Evolutionary conservation across 345 rosid genomes (phyloP), one percentile per base, ranked within the genome.

Genomic region (Populus simonii): DNA sequence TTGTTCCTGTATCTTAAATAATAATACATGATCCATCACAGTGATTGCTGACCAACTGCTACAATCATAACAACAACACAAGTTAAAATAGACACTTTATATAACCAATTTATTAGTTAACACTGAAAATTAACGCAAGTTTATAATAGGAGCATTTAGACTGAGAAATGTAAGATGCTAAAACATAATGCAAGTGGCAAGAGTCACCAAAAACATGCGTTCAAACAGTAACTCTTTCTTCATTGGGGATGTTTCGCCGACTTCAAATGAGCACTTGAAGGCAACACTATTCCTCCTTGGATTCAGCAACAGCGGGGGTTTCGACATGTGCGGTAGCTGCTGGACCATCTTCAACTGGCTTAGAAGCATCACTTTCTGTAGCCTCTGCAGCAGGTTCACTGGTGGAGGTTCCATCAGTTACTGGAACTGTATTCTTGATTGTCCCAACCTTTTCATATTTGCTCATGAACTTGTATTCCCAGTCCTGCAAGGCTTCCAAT

Each of bases 381-480:
- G 80, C 63, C 53, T 85, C 89, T 25, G 87, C 76, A 33, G 89
- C 66, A 23, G 29, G 65, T 84, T 92, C 91, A 67, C 43, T 79
- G 22, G 79, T 75, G 55, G 84, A 43, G 15, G 86, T 84, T 78
- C 80, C 88, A 72, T 90, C 92, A 11, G 90, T 70, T 66, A 80
- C 88, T 12, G 89, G 84, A 74, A 82, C 80, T 0, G 80, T 66
- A 68, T 78, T 82, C 89, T 88, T 89, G 71, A 94, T 88, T 47
- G 89, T 90, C 69, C 99, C 99, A 2, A 96, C 99, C 83, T 87
- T 94, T 1, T 82, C 92, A 72, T 96, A 96, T 89, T 96, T 96
- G 89, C 97, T 90, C 98, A 89, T 94, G 89, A 96, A 96, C 91
- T 94, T 94, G 89, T 88, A 92, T 77, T 96, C 98, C 99, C 99